Conservation (phyloP, 2,329 filamentous ascomycete genomes). For the Fusarium sp. region DNA sequence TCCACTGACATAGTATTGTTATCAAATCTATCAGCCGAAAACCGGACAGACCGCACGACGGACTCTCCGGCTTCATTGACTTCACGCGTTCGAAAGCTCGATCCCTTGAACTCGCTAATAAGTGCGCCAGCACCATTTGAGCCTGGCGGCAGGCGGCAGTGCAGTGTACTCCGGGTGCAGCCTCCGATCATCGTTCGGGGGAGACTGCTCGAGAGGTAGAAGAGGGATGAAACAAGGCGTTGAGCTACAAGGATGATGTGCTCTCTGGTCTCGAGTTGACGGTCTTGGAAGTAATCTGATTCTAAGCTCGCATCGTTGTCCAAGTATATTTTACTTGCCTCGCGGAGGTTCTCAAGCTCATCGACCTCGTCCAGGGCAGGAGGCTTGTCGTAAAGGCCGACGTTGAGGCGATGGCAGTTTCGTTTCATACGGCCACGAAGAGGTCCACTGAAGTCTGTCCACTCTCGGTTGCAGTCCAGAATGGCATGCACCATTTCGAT, state of each 20-base stretch:
- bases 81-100: not conserved
- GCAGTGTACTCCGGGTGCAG: not conserved
- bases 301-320: not conserved
- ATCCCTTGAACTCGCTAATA: not conserved
- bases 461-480: not conserved
- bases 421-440: not conserved
- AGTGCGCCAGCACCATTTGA: not conserved
- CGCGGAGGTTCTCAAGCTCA: not conserved
- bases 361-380: not conserved
- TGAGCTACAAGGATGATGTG: not conserved
- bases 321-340: not conserved
- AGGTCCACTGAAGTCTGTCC: not conserved
- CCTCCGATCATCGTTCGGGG: not conserved
- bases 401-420: not conserved
- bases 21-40: not conserved
- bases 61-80: not conserved
- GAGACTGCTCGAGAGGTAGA: not conserved
- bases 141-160: not conserved
- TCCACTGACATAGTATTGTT: not conserved
- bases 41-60: not conserved
- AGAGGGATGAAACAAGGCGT: not conserved
- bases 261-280: not conserved
- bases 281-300: not conserved
- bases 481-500: not conserved
- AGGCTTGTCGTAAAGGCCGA: not conserved